Conservation (phyloP, 345 rosid species). For the Garcia nutans region DNA sequence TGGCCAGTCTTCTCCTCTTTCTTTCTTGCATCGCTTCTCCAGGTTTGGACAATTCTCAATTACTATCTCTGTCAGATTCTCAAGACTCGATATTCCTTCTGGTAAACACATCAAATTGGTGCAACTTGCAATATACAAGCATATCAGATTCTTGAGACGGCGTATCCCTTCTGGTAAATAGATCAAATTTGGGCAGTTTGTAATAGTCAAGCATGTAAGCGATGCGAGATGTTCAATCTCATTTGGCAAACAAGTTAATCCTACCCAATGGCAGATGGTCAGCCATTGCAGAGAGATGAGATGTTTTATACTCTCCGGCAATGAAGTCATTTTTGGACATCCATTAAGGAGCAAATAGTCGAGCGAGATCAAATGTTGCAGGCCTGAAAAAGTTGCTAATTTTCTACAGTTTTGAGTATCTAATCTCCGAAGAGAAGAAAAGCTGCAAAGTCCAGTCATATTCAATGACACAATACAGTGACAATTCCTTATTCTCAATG, state of each 20-base stretch:
- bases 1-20: slow-evolving; percentile 5
- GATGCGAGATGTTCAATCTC: neutral
- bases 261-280: neutral
- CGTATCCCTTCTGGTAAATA: neutral
- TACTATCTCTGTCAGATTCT: neutral
- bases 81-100: neutral
- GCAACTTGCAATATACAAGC: too few species aligned
- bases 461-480: too few species aligned
- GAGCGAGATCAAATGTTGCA: neutral
- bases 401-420: neutral
- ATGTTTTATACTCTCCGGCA: neutral
- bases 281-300: neutral
- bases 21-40: neutral
- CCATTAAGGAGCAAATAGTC: neutral
- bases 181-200: neutral
- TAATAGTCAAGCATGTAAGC: neutral
- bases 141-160: neutral
- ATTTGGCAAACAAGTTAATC: slow-evolving; percentile 10
- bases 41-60: neutral
- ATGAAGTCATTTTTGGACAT: neutral
- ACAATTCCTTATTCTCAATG: neutral
- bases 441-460: neutral
- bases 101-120: neutral
- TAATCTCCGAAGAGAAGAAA: neutral
- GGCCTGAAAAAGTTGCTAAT: neutral